Evolutionary conservation across 345 rosid genomes (phyloP).

Genomic region (Melastoma malabathricum): DNA sequence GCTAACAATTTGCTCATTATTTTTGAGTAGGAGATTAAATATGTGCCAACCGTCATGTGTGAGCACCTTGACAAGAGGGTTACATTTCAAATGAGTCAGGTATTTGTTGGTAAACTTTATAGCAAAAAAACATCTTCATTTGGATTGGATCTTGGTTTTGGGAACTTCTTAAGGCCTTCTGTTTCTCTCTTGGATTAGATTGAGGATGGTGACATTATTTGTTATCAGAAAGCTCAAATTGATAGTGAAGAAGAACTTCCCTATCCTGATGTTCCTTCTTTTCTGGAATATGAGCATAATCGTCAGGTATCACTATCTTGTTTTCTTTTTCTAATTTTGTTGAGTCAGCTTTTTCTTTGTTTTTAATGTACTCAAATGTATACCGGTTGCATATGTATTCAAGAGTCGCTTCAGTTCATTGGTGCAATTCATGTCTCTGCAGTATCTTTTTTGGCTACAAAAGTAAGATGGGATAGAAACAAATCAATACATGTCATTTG

Average conservation of each 20-base stretch:
- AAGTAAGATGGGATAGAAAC: too few species aligned
- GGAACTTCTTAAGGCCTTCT: too few species aligned
- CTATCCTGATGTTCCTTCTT: constrained; percentile 77
- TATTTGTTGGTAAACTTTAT: constrained; percentile 11
- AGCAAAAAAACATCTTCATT: constrained; percentile 1
- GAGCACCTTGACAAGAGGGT: constrained; percentile 67
- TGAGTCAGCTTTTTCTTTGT: not conserved
- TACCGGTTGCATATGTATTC: too few species aligned
- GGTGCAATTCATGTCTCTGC: too few species aligned
- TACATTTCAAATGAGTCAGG: constrained; percentile 70
- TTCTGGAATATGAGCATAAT: constrained; percentile 85
- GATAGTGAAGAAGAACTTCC: constrained; percentile 39
- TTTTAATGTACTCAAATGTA: not conserved
- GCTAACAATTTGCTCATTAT: too few species aligned
- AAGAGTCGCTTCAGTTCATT: too few species aligned
- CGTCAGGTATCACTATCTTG: constrained; percentile 53
- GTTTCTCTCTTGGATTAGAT: constrained; percentile 28
- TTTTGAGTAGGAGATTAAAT: constrained; percentile 70
- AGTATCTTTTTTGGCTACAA: too few species aligned
- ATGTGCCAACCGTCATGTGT: constrained; percentile 86
- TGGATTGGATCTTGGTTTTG: too few species aligned
- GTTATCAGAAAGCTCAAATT: constrained; percentile 65
- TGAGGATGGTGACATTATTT: constrained; percentile 96
- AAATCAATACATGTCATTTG: too few species aligned
- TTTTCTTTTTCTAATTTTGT: not conserved